A percentile compares a stretch with the other conserved stretches of the same genome.
These are phyloP conservation scores for Hamamelis virginiana DNA, from an alignment of 164 flowering plant genomes.

Conservation along the genomic window DNA sequence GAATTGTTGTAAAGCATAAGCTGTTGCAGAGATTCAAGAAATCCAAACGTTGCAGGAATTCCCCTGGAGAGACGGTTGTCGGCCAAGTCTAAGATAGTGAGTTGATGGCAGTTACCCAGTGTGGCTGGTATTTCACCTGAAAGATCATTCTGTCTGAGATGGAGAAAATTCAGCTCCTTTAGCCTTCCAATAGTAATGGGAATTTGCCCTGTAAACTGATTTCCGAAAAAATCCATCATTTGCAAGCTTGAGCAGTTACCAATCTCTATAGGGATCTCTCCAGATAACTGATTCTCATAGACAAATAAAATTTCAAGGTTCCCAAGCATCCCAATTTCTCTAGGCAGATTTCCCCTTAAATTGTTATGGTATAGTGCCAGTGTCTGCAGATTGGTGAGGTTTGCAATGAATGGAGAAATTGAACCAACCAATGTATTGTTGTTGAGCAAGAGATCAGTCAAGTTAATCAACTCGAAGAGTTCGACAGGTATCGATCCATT, in stretches of 20 bases:
- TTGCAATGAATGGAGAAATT: constrained; percentile 56
- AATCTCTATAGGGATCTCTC: constrained; percentile 79
- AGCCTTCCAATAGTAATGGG: constrained; percentile 74
- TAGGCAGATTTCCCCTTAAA: constrained; percentile 59
- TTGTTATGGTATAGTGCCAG: constrained; percentile 71
- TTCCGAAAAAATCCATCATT: constrained; percentile 80
- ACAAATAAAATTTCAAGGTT: constrained; percentile 63
- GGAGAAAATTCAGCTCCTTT: constrained; percentile 59
- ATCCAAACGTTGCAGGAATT: constrained; percentile 64
- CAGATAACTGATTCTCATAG: constrained; percentile 81
- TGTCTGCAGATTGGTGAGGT: constrained; percentile 64
- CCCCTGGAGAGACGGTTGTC: constrained; percentile 73
- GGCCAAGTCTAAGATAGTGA: constrained; percentile 74
- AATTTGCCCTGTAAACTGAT: constrained; percentile 65
- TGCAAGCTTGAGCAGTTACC: constrained; percentile 84
- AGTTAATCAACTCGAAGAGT: constrained; percentile 42
- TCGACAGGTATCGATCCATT: constrained; percentile 68
- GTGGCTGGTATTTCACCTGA: constrained; percentile 72
- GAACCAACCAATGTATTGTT: constrained; percentile 79
- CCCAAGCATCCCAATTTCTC: constrained; percentile 66
- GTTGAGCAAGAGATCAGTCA: constrained; percentile 71
- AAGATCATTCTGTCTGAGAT: constrained; percentile 79
- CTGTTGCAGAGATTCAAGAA: constrained; percentile 49
- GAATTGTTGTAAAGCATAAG: constrained; percentile 95
- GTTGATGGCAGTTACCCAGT: constrained; percentile 66